Evolutionary conservation across 1,284 basidiomycete genomes (phyloP), one percentile per base, ranked within the genome.

Genomic region (Cryptococcus wingfieldii): DNA sequence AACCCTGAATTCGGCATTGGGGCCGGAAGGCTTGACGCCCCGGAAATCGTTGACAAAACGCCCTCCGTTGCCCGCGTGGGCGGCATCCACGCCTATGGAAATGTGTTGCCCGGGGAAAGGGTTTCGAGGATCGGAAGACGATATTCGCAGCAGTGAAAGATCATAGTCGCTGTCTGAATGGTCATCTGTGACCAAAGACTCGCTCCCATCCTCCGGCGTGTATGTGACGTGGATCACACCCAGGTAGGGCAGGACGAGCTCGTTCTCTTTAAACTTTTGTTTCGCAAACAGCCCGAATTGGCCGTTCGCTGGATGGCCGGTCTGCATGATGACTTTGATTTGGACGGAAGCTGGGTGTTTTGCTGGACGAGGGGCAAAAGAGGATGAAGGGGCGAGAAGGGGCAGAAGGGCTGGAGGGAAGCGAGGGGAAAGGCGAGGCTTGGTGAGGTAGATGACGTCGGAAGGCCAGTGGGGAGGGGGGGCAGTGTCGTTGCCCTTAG

Each of bases 31-130:
- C 25, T 50, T 53, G 9, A 90, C 79, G 5, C 89, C 89, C 51
- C 91, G 82, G 74, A 86, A 94, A 76, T 94, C 91, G 64, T 94
- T 94, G 59, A 90, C 81, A 71, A 93, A 92, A 61, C 90, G 80
- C 3, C 85, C 87, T 68, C 92, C 89, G 75, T 92, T 95, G 19
- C 93, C 93, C 75, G 83, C 83, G 1, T 42, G 62, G 34, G 80
- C 80, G 9, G 91, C 90, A 72, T 95, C 92, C 28, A 81, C 73
- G n/a, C 79, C 79, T 46, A 81, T 69, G 9, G 71, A 71, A 28
- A 78, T 44, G 43, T 72, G 69, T 13, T 58, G 31, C 27, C 63
- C 62, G 47, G 50, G 53, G 28, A 59, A 62, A 2, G 69, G 68
- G 59, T 71, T 71, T 10, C 55, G 53, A n/a, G 53, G 38, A 39